Evolutionary conservation across 257 asterid genomes (phyloP).

Genomic region (Plantago ovata): DNA sequence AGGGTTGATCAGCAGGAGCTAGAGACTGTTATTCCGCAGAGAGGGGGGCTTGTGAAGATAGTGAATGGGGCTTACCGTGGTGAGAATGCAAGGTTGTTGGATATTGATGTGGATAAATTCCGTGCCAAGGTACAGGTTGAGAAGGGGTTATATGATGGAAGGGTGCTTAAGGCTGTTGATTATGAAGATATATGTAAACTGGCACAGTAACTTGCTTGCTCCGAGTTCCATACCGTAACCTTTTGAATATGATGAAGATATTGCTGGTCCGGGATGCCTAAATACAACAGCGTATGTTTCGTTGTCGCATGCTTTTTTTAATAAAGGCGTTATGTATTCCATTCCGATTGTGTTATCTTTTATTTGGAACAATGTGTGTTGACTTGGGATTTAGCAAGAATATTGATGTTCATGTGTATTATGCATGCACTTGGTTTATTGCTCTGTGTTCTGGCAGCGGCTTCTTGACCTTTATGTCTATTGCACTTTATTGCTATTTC

Average conservation of each 20-base stretch:
- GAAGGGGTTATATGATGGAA: conserved; percentile 86
- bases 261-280: conserved; percentile 1
- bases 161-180: conserved; percentile 76
- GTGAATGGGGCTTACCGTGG: conserved; percentile 94
- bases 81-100: conserved; percentile 61
- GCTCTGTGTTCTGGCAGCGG: too few species aligned
- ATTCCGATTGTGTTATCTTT: too few species aligned
- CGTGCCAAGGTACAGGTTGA: conserved; percentile 84
- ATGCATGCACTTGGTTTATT: too few species aligned
- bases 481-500: too few species aligned
- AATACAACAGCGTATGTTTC: conserved; percentile 13
- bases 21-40: conserved; percentile 94
- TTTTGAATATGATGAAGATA: conserved; percentile 3
- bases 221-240: not conserved
- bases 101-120: conserved; percentile 54
- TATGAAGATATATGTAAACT: conserved; percentile 87
- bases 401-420: too few species aligned
- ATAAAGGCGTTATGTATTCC: too few species aligned
- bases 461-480: too few species aligned
- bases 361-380: too few species aligned
- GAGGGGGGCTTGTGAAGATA: conserved; percentile 81
- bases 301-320: conserved; percentile 18
- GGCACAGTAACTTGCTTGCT: conserved; percentile 19
- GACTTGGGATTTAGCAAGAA: too few species aligned
- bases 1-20: conserved; percentile 94